These are phyloP conservation scores for Pleurotus citrinopileatus DNA, from an alignment of 768 basidiomycete species.

Conservation along the genomic window DNA sequence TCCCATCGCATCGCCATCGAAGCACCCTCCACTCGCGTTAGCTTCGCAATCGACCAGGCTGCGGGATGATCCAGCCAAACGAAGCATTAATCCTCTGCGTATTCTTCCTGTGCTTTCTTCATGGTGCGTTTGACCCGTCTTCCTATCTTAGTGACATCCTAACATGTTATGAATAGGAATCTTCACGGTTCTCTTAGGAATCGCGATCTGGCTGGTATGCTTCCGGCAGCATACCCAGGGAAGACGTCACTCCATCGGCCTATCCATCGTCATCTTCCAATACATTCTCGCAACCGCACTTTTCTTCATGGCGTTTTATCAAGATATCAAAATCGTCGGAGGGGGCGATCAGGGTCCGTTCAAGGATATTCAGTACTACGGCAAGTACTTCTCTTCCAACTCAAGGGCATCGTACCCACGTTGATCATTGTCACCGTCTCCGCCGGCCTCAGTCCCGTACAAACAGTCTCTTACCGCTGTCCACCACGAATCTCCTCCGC, in stretches of 20 bases:
- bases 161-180: background rate
- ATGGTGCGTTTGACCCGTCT: background rate
- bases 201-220: slow-evolving; percentile 2
- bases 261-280: slow-evolving; percentile 1
- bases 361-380: background rate
- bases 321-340: background rate
- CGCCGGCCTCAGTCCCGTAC: background rate
- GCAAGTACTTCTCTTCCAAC: background rate
- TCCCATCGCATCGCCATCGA: too few relatives aligned
- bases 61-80: slow-evolving; percentile 5
- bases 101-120: slow-evolving; percentile 2
- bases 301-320: slow-evolving; percentile 9
- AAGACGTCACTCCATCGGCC: background rate
- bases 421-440: background rate
- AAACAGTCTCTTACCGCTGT: too few relatives aligned
- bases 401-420: slow-evolving; percentile 2
- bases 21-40: too few relatives aligned
- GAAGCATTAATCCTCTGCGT: slow-evolving; percentile 1
- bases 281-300: slow-evolving; percentile 1
- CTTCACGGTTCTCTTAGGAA: slow-evolving; percentile 1
- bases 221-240: background rate
- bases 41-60: too few relatives aligned
- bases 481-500: too few relatives aligned
- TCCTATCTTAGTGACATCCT: background rate
- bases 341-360: slow-evolving; percentile 1